phyloP scores from a whole-genome alignment of 2,329 filamentous ascomycete species.

The Epichloe glyceriae region DNA sequence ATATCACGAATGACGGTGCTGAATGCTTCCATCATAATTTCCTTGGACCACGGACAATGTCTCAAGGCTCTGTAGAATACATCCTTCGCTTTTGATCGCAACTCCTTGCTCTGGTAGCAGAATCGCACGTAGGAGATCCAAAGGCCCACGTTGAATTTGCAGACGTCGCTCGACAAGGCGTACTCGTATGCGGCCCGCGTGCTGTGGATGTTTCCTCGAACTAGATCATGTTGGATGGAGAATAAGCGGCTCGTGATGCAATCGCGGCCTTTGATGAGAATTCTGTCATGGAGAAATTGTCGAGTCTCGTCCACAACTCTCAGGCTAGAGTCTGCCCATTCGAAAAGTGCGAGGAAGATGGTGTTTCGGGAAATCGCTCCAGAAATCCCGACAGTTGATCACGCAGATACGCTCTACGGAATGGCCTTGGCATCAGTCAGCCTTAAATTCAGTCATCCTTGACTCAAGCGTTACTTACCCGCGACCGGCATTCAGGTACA shows the following conservation, averaged over 20 bases:
- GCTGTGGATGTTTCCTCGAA: conserved; percentile 34
- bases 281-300: conserved; percentile 43
- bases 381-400: conserved; percentile 48
- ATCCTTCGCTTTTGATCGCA: conserved; percentile 29
- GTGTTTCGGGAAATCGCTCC: conserved; percentile 56
- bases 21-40: conserved; percentile 39
- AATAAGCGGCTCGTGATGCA: conserved; percentile 33
- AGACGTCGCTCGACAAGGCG: conserved; percentile 29
- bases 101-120: conserved; percentile 24
- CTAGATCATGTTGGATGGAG: conserved; percentile 37
- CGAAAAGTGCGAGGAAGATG: conserved; percentile 57
- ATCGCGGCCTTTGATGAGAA: conserved; percentile 28
- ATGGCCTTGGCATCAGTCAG: conserved; percentile 32
- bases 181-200: conserved; percentile 38
- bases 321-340: conserved; percentile 61
- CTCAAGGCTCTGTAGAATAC: conserved; percentile 34
- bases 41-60: conserved; percentile 37
- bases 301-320: conserved; percentile 66
- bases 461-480: conserved; percentile 26
- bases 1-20: conserved; percentile 28
- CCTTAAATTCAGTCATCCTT: not conserved
- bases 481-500: conserved; percentile 51
- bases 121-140: conserved; percentile 41
- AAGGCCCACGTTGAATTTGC: conserved; percentile 27
- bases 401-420: conserved; percentile 54